A percentile compares a stretch with the other conserved stretches of the same genome.
phyloP scores from a whole-genome alignment of 164 flowering plant genomes.

The Magnolia kwangsiensis region DNA sequence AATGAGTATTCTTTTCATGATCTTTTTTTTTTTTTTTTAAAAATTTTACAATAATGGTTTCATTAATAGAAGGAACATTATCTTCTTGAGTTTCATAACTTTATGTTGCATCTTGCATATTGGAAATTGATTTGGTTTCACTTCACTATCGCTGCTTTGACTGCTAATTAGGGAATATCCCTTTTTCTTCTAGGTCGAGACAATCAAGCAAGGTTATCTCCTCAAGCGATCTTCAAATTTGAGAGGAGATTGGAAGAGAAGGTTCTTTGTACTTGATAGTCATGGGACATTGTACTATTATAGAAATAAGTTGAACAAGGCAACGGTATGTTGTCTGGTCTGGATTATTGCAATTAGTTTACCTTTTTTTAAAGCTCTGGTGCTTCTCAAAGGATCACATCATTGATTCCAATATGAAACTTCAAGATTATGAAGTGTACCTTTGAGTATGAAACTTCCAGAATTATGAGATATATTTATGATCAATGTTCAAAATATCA shows the following conservation, averaged over 20 bases:
- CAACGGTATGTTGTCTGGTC: slow-evolving; percentile 32
- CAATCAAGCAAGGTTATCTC: slow-evolving; percentile 89
- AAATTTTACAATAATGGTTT: background rate
- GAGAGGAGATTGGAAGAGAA: slow-evolving; percentile 89
- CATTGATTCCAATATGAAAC: background rate
- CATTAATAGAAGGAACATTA: no score
- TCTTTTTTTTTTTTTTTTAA: no score
- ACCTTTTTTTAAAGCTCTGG: background rate
- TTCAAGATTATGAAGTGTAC: background rate
- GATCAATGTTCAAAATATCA: background rate
- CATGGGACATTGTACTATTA: slow-evolving; percentile 78
- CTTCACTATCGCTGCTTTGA: background rate
- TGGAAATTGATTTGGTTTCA: background rate
- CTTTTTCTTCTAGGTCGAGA: slow-evolving; percentile 48
- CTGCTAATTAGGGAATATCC: background rate
- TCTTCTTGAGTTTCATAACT: no score
- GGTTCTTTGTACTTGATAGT: slow-evolving; percentile 88
- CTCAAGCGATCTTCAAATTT: slow-evolving; percentile 69
- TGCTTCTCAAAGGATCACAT: background rate
- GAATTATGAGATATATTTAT: background rate
- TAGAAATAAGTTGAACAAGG: slow-evolving; percentile 47
- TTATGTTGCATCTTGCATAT: background rate
- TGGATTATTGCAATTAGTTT: background rate
- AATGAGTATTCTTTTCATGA: background rate
- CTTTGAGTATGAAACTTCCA: background rate